phyloP scores from a whole-genome alignment of 2,329 filamentous ascomycete species.

The Colletotrichum sansevieriae region DNA sequence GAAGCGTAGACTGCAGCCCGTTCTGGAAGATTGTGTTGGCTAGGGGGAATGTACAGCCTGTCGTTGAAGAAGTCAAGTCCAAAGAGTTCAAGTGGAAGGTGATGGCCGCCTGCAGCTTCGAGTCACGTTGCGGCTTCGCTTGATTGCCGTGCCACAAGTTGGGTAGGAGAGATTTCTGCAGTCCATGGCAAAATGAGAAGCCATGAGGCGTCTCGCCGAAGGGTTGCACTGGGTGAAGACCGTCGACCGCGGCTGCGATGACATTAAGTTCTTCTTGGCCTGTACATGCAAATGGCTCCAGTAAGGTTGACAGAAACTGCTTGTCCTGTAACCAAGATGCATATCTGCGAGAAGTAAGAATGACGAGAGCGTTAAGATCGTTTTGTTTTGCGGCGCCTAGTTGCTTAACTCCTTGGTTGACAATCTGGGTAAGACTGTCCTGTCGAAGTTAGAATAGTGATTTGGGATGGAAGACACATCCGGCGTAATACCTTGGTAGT shows the following conservation, averaged over 20 bases:
- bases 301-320: slow-evolving; percentile 51
- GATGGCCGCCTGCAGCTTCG: slow-evolving; percentile 36
- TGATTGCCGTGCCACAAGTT: slow-evolving; percentile 54
- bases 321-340: slow-evolving; percentile 62
- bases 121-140: slow-evolving; percentile 8
- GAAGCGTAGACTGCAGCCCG: slow-evolving; percentile 71
- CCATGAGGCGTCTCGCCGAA: slow-evolving; percentile 54
- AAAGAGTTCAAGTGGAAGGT: slow-evolving; percentile 9
- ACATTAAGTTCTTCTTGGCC: slow-evolving; percentile 56
- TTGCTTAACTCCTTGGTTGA: slow-evolving; percentile 1
- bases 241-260: slow-evolving; percentile 69
- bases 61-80: neutral
- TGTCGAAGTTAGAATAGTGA: slow-evolving; percentile 11
- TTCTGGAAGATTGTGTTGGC: slow-evolving; percentile 85
- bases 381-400: neutral
- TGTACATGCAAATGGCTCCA: slow-evolving; percentile 38
- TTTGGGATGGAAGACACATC: neutral
- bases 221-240: slow-evolving; percentile 56
- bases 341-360: slow-evolving; percentile 64
- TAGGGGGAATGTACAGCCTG: slow-evolving; percentile 70
- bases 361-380: slow-evolving; percentile 57
- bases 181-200: slow-evolving; percentile 65
- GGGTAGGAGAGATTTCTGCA: slow-evolving; percentile 57
- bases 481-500: slow-evolving; percentile 5
- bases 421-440: slow-evolving; percentile 13